These are phyloP conservation scores for Candida coquimbonensis DNA, from an alignment of 805 yeast genomes.

Conservation along the genomic window DNA sequence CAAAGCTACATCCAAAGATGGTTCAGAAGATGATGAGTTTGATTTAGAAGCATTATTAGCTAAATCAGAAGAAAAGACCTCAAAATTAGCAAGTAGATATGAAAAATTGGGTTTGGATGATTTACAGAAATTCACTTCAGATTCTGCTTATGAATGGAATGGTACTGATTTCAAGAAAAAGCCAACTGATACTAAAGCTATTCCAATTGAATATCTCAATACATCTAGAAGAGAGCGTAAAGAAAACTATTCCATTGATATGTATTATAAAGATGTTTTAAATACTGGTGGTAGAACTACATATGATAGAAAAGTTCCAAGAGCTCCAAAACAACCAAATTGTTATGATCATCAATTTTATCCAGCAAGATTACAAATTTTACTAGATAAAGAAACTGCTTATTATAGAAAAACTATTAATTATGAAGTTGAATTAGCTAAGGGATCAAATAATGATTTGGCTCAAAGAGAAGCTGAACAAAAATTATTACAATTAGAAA, in stretches of 20 bases:
- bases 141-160: slow-evolving; percentile 81
- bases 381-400: slow-evolving; percentile 77
- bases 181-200: slow-evolving; percentile 34
- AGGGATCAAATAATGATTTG: slow-evolving; percentile 39
- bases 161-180: slow-evolving; percentile 76
- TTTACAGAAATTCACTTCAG: slow-evolving; percentile 66
- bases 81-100: slow-evolving; percentile 54
- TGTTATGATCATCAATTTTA: slow-evolving; percentile 89
- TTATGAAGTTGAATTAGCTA: slow-evolving; percentile 55
- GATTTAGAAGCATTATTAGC: slow-evolving; percentile 58
- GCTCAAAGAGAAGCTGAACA: slow-evolving; percentile 36
- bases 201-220: slow-evolving; percentile 66
- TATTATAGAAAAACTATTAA: slow-evolving; percentile 64
- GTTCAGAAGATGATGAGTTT: slow-evolving; percentile 33
- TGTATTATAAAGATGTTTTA: slow-evolving; percentile 76
- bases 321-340: slow-evolving; percentile 77
- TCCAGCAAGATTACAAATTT: slow-evolving; percentile 65
- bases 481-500: slow-evolving; percentile 59
- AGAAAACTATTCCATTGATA: slow-evolving; percentile 81
- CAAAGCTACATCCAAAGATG: slow-evolving; percentile 5
- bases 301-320: slow-evolving; percentile 49
- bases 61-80: slow-evolving; percentile 58
- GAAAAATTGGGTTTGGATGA: slow-evolving; percentile 68
- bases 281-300: slow-evolving; percentile 59
- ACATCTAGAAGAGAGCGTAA: slow-evolving; percentile 82